A percentile compares a stretch with the other conserved stretches of the same genome.
phyloP scores from a whole-genome alignment of 1,284 basidiomycete species.

The Cutaneotrichosporon sp. region DNA sequence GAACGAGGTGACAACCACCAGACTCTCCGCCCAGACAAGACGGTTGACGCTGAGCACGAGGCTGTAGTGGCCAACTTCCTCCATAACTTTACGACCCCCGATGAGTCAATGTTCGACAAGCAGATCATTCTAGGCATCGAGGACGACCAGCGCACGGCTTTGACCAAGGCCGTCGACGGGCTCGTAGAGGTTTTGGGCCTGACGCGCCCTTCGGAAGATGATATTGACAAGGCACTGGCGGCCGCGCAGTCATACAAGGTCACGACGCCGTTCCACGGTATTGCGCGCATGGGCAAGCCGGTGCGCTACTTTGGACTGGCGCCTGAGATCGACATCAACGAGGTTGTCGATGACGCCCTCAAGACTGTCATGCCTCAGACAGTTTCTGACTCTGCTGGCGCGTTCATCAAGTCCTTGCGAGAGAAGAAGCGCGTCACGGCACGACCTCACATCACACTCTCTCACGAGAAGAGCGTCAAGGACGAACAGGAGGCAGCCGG shows the following conservation, averaged over 20 bases:
- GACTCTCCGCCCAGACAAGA: constrained; percentile 64
- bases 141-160: constrained; percentile 60
- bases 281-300: constrained; percentile 49
- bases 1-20: constrained; percentile 81
- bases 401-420: constrained; percentile 61
- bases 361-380: constrained; percentile 27
- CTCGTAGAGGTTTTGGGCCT: constrained; percentile 58
- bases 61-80: constrained; percentile 79
- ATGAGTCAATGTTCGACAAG: constrained; percentile 63
- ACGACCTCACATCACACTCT: constrained; percentile 81
- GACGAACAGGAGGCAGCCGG: constrained; percentile 48
- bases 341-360: constrained; percentile 18
- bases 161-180: constrained; percentile 64
- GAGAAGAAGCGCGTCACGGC: constrained; percentile 60
- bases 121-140: constrained; percentile 66
- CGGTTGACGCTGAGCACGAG: constrained; percentile 65
- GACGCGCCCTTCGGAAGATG: constrained; percentile 58
- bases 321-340: constrained; percentile 66
- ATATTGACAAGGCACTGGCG: constrained; percentile 63
- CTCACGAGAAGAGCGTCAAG: constrained; percentile 66
- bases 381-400: constrained; percentile 42
- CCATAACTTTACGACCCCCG: constrained; percentile 64
- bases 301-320: constrained; percentile 73
- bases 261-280: constrained; percentile 40
- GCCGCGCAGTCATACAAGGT: constrained; percentile 51